phyloP scores from a whole-genome alignment of 2,329 filamentous ascomycete species.

The Colletotrichum falcatum region DNA sequence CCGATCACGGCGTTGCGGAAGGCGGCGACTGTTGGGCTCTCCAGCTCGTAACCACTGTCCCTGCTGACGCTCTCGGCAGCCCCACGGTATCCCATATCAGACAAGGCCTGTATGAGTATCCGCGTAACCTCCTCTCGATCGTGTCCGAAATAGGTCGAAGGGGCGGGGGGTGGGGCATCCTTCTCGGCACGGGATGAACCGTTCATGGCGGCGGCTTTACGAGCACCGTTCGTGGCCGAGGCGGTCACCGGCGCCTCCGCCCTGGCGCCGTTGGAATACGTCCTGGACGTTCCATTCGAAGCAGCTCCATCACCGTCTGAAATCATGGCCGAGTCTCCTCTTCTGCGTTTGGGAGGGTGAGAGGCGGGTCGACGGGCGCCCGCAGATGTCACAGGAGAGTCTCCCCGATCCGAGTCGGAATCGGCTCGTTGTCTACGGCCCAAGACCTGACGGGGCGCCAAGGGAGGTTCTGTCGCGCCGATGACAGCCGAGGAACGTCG shows the following conservation, averaged over 20 bases:
- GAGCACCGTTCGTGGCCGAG: slow-evolving; percentile 59
- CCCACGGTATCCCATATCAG: slow-evolving; percentile 85
- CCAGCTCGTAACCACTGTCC: slow-evolving; percentile 89
- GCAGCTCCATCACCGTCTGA: slow-evolving; percentile 64
- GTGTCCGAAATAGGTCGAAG: slow-evolving; percentile 79
- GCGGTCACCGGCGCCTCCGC: slow-evolving; percentile 52
- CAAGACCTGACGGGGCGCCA: slow-evolving; percentile 56
- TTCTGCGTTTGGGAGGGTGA: slow-evolving; percentile 62
- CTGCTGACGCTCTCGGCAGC: slow-evolving; percentile 80
- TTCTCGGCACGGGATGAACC: slow-evolving; percentile 43
- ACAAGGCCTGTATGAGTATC: slow-evolving; percentile 89
- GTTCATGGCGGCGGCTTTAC: slow-evolving; percentile 44
- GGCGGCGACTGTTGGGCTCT: slow-evolving; percentile 86
- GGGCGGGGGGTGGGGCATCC: slow-evolving; percentile 48
- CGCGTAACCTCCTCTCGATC: slow-evolving; percentile 93
- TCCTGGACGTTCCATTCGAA: slow-evolving; percentile 65
- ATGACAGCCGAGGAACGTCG: slow-evolving; percentile 47
- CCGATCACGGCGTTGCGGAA: slow-evolving; percentile 84
- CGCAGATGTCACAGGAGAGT: slow-evolving; percentile 43
- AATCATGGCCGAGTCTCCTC: slow-evolving; percentile 72
- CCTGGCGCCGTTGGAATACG: slow-evolving; percentile 69
- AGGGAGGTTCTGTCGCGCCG: slow-evolving; percentile 57
- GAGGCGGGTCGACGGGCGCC: slow-evolving; percentile 43
- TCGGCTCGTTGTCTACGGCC: slow-evolving; percentile 67
- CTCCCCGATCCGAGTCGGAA: slow-evolving; percentile 53